A percentile compares a stretch with the other conserved stretches of the same genome.
These are phyloP conservation scores for Cymbopogon flexuosus DNA, from an alignment of 202 grass and related monocot genomes.

Conservation along the genomic window DNA sequence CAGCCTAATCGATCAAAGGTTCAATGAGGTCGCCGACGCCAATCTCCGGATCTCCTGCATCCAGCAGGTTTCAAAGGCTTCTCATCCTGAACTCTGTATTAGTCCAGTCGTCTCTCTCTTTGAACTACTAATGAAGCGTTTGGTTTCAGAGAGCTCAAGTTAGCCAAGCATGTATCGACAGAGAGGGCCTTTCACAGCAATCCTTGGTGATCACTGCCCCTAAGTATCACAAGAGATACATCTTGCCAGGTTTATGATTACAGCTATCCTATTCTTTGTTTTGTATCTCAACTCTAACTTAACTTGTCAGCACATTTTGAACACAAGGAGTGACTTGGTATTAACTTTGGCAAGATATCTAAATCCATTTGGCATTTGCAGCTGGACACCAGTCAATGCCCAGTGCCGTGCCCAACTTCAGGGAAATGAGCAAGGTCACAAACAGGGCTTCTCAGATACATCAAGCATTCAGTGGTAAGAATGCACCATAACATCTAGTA, in stretches of 20 bases:
- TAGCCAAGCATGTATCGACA: conserved; percentile 58
- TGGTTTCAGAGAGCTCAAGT: conserved; percentile 56
- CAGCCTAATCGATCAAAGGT: conserved; percentile 55
- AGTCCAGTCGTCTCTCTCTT: neutral
- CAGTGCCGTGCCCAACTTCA: conserved; percentile 59
- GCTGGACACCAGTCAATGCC: conserved; percentile 53
- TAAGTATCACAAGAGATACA: conserved; percentile 81
- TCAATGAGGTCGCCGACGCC: conserved; percentile 38
- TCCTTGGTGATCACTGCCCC: conserved; percentile 70
- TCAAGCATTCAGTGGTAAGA: conserved; percentile 35
- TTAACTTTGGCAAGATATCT: conserved; percentile 20
- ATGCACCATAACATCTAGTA: neutral
- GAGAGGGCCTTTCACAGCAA: conserved; percentile 76
- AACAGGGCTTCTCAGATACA: conserved; percentile 46
- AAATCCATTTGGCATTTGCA: conserved; percentile 7
- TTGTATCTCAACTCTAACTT: neutral
- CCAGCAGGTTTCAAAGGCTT: conserved; percentile 50
- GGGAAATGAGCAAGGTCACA: conserved; percentile 49
- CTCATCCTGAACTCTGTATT: conserved; percentile 8
- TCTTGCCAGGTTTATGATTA: conserved; percentile 48
- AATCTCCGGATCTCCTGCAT: conserved; percentile 55
- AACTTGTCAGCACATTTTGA: neutral
- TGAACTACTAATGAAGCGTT: neutral
- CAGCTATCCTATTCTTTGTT: neutral
- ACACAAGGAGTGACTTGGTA: neutral